Conservation (phyloP, 495 filamentous ascomycete species). For the Astrothelium subdiscretum region DNA sequence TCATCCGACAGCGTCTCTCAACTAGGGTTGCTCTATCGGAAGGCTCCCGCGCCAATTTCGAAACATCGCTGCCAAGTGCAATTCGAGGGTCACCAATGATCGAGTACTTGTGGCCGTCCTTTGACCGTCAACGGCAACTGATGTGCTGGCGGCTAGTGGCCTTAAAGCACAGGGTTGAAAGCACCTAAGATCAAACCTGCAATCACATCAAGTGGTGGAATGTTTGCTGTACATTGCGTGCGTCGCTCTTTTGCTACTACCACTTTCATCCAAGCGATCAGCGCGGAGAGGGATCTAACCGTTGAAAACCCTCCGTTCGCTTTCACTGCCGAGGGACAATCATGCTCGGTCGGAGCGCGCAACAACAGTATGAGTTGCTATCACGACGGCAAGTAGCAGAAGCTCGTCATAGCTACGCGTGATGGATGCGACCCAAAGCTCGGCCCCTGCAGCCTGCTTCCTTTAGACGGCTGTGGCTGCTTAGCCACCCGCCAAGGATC, state of each 20-base stretch:
- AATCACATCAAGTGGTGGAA: background rate
- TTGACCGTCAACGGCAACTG: background rate
- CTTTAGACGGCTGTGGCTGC: background rate
- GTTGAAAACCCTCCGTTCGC: background rate
- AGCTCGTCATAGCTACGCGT: background rate
- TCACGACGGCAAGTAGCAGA: background rate
- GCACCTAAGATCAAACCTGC: background rate
- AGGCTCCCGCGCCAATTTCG: background rate
- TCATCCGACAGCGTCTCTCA: background rate
- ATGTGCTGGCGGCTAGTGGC: slow-evolving; percentile 1
- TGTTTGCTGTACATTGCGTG: background rate
- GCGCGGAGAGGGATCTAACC: background rate
- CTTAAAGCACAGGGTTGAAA: background rate
- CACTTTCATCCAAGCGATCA: background rate
- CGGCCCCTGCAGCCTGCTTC: background rate
- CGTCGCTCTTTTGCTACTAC: background rate
- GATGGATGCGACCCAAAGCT: background rate
- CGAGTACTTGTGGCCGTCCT: background rate
- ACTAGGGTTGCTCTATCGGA: background rate
- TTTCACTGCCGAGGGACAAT: background rate
- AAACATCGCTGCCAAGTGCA: background rate
- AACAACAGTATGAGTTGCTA: background rate
- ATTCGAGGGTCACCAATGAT: background rate
- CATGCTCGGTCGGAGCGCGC: background rate
- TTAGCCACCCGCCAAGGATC: background rate